Conservation (phyloP, 2,329 filamentous ascomycete genomes). For the Penicillium thymicola region DNA sequence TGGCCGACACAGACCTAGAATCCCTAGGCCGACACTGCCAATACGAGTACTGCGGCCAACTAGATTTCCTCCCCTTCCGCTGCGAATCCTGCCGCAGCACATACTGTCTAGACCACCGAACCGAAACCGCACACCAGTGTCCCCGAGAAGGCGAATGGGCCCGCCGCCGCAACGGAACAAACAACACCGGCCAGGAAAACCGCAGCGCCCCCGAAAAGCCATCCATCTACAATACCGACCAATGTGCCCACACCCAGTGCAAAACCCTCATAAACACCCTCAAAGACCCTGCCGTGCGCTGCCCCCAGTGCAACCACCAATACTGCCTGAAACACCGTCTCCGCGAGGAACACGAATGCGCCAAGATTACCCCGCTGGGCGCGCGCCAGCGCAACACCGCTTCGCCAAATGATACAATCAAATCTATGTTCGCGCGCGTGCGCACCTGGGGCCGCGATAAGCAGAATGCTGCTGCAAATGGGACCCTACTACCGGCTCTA, state of each 20-base stretch:
- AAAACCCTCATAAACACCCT: conserved; percentile 53
- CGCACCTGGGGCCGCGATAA: conserved; percentile 77
- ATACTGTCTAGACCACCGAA: conserved; percentile 92
- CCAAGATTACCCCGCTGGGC: conserved; percentile 63
- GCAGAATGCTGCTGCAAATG: conserved; percentile 61
- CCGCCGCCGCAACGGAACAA: conserved; percentile 39
- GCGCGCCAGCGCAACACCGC: conserved; percentile 44
- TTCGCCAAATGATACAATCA: conserved; percentile 60
- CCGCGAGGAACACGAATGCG: conserved; percentile 75
- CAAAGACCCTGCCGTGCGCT: conserved; percentile 50
- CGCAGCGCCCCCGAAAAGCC: conserved; percentile 46
- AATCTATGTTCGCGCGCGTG: conserved; percentile 71
- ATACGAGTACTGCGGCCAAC: conserved; percentile 83
- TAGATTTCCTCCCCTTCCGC: conserved; percentile 92
- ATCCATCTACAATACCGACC: conserved; percentile 53
- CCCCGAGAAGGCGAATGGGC: conserved; percentile 61
- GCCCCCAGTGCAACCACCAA: conserved; percentile 47
- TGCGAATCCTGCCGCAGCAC: conserved; percentile 83
- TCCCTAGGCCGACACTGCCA: conserved; percentile 90
- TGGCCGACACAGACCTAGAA: conserved; percentile 68
- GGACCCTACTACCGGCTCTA: conserved; percentile 51
- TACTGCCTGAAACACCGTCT: conserved; percentile 54
- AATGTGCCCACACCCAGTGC: conserved; percentile 49
- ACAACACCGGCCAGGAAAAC: conserved; percentile 22
- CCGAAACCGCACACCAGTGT: conserved; percentile 75